Conservation (phyloP, 768 basidiomycete species). For the Hypsizygus marmoreus region DNA sequence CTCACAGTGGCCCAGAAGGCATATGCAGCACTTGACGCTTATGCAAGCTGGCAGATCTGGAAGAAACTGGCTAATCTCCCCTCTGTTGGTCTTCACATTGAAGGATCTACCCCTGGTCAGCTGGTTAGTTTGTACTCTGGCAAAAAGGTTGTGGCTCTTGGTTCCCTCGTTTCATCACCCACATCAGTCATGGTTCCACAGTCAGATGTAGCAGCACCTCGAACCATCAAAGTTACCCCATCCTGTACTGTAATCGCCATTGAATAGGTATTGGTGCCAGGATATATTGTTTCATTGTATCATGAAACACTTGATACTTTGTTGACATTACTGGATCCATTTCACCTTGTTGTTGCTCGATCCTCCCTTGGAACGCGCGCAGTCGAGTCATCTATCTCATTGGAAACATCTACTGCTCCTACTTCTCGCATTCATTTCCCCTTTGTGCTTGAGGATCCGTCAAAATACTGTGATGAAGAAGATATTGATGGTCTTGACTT, state of each 20-base stretch:
- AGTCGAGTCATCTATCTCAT: background rate
- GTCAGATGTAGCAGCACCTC: background rate
- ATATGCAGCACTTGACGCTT: slow-evolving; percentile 2
- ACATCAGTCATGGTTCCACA: background rate
- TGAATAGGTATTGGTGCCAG: slow-evolving; percentile 1
- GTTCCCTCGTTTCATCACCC: background rate
- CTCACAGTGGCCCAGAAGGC: background rate
- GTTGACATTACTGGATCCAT: background rate
- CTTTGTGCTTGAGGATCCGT: background rate
- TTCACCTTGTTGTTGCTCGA: slow-evolving; percentile 1
- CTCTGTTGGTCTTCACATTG: background rate
- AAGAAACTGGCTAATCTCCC: background rate
- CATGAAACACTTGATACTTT: slow-evolving; percentile 3
- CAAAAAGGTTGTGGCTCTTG: slow-evolving; percentile 1
- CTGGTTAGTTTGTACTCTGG: slow-evolving; percentile 3
- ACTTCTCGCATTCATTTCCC: too few relatives aligned
- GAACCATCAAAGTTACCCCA: slow-evolving; percentile 1
- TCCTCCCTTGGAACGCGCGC: background rate
- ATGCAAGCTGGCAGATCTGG: slow-evolving; percentile 3
- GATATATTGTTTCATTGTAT: slow-evolving; percentile 4
- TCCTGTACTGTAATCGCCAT: background rate
- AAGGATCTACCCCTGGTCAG: background rate
- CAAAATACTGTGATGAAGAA: background rate
- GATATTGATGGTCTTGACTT: background rate
- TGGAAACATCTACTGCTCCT: background rate